phyloP scores from a whole-genome alignment of 2,329 filamentous ascomycete species.

The Epichloe sylvatica region DNA sequence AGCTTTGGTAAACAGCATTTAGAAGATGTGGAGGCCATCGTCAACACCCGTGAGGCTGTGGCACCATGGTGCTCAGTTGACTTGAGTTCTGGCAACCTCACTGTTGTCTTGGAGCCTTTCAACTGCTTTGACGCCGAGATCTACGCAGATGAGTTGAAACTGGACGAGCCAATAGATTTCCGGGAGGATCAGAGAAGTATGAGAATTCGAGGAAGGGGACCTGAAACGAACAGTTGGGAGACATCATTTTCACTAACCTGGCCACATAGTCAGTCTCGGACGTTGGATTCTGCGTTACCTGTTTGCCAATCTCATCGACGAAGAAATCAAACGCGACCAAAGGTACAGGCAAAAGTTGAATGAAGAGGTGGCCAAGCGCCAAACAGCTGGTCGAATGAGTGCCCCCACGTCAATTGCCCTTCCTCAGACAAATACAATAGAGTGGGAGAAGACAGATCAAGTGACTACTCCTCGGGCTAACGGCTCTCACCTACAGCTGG shows the following conservation, averaged over 20 bases:
- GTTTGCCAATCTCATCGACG: slow-evolving; percentile 77
- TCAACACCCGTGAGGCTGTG: slow-evolving; percentile 80
- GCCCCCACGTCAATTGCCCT: slow-evolving; percentile 46
- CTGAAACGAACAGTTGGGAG: background rate
- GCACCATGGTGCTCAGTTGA: slow-evolving; percentile 95
- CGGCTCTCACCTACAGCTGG: slow-evolving; percentile 44
- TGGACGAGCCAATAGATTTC: slow-evolving; percentile 65
- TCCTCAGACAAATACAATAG: slow-evolving; percentile 19
- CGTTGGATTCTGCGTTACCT: slow-evolving; percentile 93
- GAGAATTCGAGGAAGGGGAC: background rate
- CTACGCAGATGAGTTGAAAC: slow-evolving; percentile 76
- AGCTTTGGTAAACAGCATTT: slow-evolving; percentile 91
- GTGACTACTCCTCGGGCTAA: slow-evolving; percentile 51
- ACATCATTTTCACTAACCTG: slow-evolving; percentile 11
- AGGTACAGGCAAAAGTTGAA: slow-evolving; percentile 56
- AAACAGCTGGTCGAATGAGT: slow-evolving; percentile 38
- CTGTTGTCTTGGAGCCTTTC: slow-evolving; percentile 82
- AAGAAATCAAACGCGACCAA: slow-evolving; percentile 75
- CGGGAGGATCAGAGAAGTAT: slow-evolving; percentile 85
- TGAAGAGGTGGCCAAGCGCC: slow-evolving; percentile 44
- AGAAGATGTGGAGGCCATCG: slow-evolving; percentile 74
- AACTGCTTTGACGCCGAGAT: slow-evolving; percentile 97
- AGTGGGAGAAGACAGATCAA: slow-evolving; percentile 29
- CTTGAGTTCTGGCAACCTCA: slow-evolving; percentile 79
- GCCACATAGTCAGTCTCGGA: slow-evolving; percentile 65